Conservation (phyloP, 495 filamentous ascomycete genomes). For the Hypomontagnella submonticulosa region DNA sequence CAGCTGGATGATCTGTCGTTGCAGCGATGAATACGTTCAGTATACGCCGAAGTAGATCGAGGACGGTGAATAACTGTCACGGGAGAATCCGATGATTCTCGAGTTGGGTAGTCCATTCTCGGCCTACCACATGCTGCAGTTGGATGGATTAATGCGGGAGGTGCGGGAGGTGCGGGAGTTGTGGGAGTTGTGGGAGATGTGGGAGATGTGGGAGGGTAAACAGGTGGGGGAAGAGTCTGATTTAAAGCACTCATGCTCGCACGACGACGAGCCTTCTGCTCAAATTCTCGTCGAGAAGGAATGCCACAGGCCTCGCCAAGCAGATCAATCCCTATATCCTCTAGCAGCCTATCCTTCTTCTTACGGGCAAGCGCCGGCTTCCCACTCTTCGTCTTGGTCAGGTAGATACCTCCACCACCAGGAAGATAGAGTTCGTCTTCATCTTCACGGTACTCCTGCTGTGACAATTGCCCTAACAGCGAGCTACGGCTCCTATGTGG, state of each 20-base stretch:
- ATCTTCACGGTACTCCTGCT: background rate
- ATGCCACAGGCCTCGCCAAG: slow-evolving; percentile 30
- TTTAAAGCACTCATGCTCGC: background rate
- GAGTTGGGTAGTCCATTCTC: background rate
- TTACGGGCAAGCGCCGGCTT: slow-evolving; percentile 40
- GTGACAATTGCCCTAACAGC: background rate
- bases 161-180: too few relatives aligned
- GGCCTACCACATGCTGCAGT: background rate
- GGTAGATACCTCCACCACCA: slow-evolving; percentile 25
- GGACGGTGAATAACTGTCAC: background rate
- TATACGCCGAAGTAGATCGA: slow-evolving; percentile 8
- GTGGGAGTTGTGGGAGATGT: too few relatives aligned
- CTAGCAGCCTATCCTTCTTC: slow-evolving; percentile 25
- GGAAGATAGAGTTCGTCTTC: slow-evolving; percentile 23
- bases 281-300: slow-evolving; percentile 36
- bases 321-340: slow-evolving; percentile 34
- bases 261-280: slow-evolving; percentile 21
- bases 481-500: slow-evolving; percentile 28
- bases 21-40: background rate
- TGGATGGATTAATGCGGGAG: background rate
- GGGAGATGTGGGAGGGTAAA: too few relatives aligned
- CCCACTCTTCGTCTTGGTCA: slow-evolving; percentile 35
- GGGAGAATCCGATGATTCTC: background rate
- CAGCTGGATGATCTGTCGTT: background rate
- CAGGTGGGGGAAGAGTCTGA: background rate